These are phyloP conservation scores for Cytospora mali DNA, from an alignment of 2,329 filamentous ascomycete species.

Conservation along the genomic window DNA sequence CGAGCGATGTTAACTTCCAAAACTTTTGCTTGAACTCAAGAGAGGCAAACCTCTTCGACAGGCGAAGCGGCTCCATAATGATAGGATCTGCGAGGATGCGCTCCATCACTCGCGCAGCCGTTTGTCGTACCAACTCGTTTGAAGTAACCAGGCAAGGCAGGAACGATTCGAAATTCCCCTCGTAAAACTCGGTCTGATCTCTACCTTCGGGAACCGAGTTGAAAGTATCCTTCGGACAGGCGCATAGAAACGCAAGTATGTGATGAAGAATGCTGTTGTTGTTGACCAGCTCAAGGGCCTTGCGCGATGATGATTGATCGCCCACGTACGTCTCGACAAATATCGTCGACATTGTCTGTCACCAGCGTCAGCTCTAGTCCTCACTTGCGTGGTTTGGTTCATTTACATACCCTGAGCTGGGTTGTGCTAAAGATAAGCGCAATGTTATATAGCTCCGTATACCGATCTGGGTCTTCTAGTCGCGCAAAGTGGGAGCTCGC, in stretches of 20 bases:
- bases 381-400: background rate
- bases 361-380: conserved; percentile 4
- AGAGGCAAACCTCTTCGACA: conserved; percentile 42
- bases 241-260: conserved; percentile 60
- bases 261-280: conserved; percentile 50
- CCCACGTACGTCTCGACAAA: conserved; percentile 43
- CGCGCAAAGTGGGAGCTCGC: conserved; percentile 65
- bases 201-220: conserved; percentile 42
- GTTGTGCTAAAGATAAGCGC: conserved; percentile 59
- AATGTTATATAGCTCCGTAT: conserved; percentile 57
- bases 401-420: conserved; percentile 55
- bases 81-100: conserved; percentile 48
- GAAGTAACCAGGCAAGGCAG: conserved; percentile 57
- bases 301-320: conserved; percentile 45
- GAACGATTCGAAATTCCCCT: conserved; percentile 54
- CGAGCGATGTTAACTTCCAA: conserved; percentile 56
- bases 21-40: conserved; percentile 47
- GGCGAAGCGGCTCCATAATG: conserved; percentile 41
- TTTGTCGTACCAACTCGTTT: conserved; percentile 51
- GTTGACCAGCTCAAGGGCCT: conserved; percentile 43
- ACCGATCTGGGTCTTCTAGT: conserved; percentile 51
- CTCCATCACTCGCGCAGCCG: conserved; percentile 51
- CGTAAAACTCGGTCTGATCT: conserved; percentile 43
- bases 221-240: conserved; percentile 54
- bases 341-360: conserved; percentile 43